Evolutionary conservation across 1,284 basidiomycete species (phyloP).

Genomic region (Leucoagaricus sp.): DNA sequence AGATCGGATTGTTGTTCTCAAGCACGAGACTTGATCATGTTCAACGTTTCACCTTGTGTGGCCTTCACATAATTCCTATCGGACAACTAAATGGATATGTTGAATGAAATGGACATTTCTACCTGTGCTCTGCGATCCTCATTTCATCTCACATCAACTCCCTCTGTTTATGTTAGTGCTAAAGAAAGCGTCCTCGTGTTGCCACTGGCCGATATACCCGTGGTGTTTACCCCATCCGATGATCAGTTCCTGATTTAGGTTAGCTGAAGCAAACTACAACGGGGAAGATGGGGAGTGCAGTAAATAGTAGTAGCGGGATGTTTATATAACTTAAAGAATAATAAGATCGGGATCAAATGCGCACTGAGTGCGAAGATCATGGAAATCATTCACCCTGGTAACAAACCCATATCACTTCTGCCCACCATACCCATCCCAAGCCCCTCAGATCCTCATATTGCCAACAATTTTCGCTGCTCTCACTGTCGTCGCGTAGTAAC

Average conservation of each 20-base stretch:
- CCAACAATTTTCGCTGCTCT: too few species aligned
- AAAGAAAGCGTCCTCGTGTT: not conserved
- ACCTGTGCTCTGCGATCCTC: not conserved
- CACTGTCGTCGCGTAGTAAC: too few species aligned
- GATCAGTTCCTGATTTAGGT: not conserved
- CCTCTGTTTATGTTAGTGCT: not conserved
- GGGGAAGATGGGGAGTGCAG: not conserved
- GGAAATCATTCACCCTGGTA: constrained; percentile 7
- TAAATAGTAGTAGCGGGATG: not conserved
- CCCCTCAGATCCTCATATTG: not conserved
- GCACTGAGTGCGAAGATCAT: constrained; percentile 7
- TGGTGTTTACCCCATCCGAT: not conserved
- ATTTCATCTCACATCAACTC: not conserved
- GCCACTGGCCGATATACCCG: not conserved
- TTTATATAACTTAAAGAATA: not conserved
- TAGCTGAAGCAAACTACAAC: not conserved
- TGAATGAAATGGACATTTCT: not conserved
- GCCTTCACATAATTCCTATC: not conserved
- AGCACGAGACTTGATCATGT: not conserved
- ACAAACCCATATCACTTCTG: not conserved
- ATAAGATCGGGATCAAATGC: not conserved
- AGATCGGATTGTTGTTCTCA: constrained; percentile 2
- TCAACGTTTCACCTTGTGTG: not conserved
- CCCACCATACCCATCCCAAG: not conserved
- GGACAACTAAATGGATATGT: not conserved